Percentiles rank a stretch among this genome's conserved stretches.
Conservation (phyloP, 371 early-diverging fungal species). For the Enteropsectra breve region DNA sequence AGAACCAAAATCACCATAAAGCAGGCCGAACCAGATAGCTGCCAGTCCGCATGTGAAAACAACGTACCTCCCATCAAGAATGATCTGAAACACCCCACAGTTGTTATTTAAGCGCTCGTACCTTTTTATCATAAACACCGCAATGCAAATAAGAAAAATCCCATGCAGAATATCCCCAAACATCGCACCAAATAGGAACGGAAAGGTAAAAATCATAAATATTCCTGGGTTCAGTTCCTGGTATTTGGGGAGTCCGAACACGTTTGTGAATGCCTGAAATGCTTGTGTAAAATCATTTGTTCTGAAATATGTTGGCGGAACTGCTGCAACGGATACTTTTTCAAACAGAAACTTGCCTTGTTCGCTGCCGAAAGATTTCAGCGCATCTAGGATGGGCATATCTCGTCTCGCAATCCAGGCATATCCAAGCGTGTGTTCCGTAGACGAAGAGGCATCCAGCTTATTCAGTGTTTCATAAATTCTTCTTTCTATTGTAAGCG, state of each 20-base stretch:
- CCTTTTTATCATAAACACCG: slow-evolving; percentile 70
- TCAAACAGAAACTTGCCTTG: slow-evolving; percentile 54
- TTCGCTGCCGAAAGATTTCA: slow-evolving; percentile 36
- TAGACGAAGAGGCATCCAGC: slow-evolving; percentile 35
- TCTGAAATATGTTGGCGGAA: slow-evolving; percentile 78
- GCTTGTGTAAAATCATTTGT: slow-evolving; percentile 84
- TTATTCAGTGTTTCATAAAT: slow-evolving; percentile 54
- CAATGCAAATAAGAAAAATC: slow-evolving; percentile 66
- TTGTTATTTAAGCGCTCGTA: slow-evolving; percentile 63
- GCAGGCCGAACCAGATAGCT: slow-evolving; percentile 85
- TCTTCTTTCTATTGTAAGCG: slow-evolving; percentile 52
- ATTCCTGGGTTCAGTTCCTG: slow-evolving; percentile 97
- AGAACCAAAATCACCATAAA: slow-evolving; percentile 94
- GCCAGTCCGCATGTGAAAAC: slow-evolving; percentile 85
- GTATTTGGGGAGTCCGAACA: slow-evolving; percentile 93
- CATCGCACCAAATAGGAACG: slow-evolving; percentile 97
- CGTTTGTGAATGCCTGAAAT: slow-evolving; percentile 90
- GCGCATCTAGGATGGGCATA: slow-evolving; percentile 33
- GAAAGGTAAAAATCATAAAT: slow-evolving; percentile 89
- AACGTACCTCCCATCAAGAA: slow-evolving; percentile 88
- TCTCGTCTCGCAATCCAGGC: slow-evolving; percentile 50
- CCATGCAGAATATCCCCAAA: slow-evolving; percentile 99
- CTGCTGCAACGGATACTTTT: slow-evolving; percentile 19
- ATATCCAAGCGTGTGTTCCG: slow-evolving; percentile 54
- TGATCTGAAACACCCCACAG: slow-evolving; percentile 70